Evolutionary conservation across 331 rosid species (phyloP), one percentile per base, ranked within the genome.

Genomic region (Arachis monticola): DNA sequence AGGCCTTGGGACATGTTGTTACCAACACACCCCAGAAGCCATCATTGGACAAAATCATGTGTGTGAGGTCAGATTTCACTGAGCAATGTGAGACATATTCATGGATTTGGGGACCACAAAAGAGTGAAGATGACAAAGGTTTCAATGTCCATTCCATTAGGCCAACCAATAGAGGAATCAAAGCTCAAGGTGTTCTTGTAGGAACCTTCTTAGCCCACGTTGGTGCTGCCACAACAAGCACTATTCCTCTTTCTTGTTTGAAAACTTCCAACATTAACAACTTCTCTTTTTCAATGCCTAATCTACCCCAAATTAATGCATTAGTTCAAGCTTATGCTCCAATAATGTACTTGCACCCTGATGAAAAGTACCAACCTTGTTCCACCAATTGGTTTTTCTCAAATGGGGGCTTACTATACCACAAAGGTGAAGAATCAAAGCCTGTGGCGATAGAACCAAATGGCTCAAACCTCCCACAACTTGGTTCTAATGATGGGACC

Each of bases 11-110:
- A 47, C 75, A 82, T 35, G 78, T 90, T n/a, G 84, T 92, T 73
- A 90, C 97, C 2, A 75, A 58, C 64, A 69, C 91, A 0, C 78
- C 85, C 2, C 82, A 84, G 11, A 92, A 92, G 69, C 97, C 96
- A 9, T 65, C 94, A 5, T 82, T 83, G 0, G 94, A 88, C 10
- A 88, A 72, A 79, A 79, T 88, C 68, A 75, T 80, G 59, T 92
- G 97, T 60, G 91, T 88, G 7, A 83, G 87, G 7, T 77, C 88
- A 6, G 89, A 90, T 67, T 63, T 90, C 70, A 92, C 92, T 0
- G 92, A 88, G 14, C 80, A 80, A 22, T 79, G 83, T 40, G 85
- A 88, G 67, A 69, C 66, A 6, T 40, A 79, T 60, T 51, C 91
- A 5, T 87, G 92, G 92, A 79, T 90, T 13, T 90, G 97, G 97